These are phyloP conservation scores for Fusarium equiseti DNA, from an alignment of 2,329 filamentous ascomycete species.

Conservation along the genomic window DNA sequence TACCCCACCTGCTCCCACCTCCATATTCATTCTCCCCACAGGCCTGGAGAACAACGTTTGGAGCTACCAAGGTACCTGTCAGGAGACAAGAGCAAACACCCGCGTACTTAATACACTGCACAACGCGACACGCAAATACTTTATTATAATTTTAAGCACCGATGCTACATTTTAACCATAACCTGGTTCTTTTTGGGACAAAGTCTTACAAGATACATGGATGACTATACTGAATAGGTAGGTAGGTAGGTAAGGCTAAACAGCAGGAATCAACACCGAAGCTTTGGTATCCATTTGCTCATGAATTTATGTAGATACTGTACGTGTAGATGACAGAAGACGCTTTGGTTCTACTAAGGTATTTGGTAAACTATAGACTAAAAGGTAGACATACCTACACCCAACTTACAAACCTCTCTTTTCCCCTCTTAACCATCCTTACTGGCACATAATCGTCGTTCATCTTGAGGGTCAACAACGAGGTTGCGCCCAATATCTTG, in stretches of 20 bases:
- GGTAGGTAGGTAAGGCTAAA: background rate
- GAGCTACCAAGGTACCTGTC: background rate
- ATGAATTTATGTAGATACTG: background rate
- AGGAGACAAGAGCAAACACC: background rate
- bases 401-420: conserved; percentile 73
- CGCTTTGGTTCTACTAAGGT: too few species aligned
- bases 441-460: conserved; percentile 73
- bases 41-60: background rate
- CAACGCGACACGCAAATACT: background rate
- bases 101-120: background rate
- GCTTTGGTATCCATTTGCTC: background rate
- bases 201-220: background rate
- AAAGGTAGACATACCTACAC: background rate
- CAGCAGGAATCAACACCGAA: background rate
- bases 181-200: background rate
- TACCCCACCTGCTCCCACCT: background rate
- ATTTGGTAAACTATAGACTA: too few species aligned
- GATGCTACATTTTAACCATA: background rate
- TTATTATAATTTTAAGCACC: background rate
- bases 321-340: background rate
- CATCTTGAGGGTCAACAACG: conserved; percentile 80
- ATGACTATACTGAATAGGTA: background rate
- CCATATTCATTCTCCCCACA: background rate
- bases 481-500: conserved; percentile 66
- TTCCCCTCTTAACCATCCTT: conserved; percentile 74